Evolutionary conservation across 495 filamentous ascomycete species (phyloP).

Genomic region (Hyphodiscus hymeniophilus): DNA sequence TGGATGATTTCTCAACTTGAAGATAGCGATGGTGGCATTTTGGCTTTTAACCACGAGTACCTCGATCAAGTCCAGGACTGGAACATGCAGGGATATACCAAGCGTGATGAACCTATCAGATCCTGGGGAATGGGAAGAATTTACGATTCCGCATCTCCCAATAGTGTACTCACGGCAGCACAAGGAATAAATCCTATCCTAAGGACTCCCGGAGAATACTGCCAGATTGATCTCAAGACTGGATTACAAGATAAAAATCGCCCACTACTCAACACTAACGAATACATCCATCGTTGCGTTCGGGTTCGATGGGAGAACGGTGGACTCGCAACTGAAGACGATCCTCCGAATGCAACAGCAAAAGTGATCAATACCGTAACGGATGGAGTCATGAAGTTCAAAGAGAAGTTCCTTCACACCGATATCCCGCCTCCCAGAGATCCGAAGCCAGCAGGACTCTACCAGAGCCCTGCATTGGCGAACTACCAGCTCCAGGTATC

Average conservation of each 20-base stretch:
- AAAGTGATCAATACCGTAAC: no score
- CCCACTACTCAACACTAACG: slow-evolving; percentile 27
- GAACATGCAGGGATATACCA: slow-evolving; percentile 18
- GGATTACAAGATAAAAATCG: not conserved
- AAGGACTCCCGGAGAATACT: slow-evolving; percentile 15
- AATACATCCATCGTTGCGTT: slow-evolving; percentile 54
- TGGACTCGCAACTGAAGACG: slow-evolving; percentile 47
- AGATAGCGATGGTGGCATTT: slow-evolving; percentile 24
- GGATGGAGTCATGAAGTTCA: no score
- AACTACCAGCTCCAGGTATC: no score
- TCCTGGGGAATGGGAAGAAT: slow-evolving; percentile 16
- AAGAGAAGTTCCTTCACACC: no score
- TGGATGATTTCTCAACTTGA: slow-evolving; percentile 34
- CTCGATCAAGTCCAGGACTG: slow-evolving; percentile 27
- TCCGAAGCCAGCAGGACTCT: no score
- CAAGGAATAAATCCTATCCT: slow-evolving; percentile 8
- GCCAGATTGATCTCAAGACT: not conserved
- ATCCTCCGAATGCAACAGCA: no score
- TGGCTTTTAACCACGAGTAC: slow-evolving; percentile 24
- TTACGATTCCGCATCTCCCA: slow-evolving; percentile 11
- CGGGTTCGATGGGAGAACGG: slow-evolving; percentile 43
- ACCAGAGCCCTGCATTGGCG: no score
- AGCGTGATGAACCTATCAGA: not conserved
- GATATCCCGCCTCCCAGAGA: no score
- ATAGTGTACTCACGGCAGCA: not conserved